Conservation (phyloP, 2,329 filamentous ascomycete genomes). For the Lecanicillium sp. region DNA sequence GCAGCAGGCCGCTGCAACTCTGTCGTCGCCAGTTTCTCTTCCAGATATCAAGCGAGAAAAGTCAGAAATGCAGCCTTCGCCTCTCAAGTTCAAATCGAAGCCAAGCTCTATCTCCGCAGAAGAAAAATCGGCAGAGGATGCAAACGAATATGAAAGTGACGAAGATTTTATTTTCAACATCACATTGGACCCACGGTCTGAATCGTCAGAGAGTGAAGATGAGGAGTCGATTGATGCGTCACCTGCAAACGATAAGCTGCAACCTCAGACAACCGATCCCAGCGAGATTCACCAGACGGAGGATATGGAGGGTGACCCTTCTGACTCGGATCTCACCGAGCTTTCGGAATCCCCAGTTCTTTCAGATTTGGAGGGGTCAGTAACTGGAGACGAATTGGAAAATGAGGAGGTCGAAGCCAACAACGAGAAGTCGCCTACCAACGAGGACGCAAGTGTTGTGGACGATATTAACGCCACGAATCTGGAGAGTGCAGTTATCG, state of each 20-base stretch:
- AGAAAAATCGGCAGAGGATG: neutral
- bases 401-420: no score
- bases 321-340: slow-evolving; percentile 7
- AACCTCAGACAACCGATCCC: neutral
- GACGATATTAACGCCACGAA: no score
- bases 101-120: neutral
- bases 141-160: no score
- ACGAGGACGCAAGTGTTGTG: neutral
- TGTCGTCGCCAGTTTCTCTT: slow-evolving; percentile 25
- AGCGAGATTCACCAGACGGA: neutral
- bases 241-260: no score
- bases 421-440: no score
- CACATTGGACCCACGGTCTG: neutral
- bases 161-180: slow-evolving; percentile 9
- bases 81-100: neutral
- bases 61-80: neutral
- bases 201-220: neutral
- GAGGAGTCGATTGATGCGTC: neutral
- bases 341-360: slow-evolving; percentile 1
- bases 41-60: slow-evolving; percentile 9
- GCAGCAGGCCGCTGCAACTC: slow-evolving; percentile 19
- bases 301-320: neutral
- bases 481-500: no score
- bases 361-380: slow-evolving; percentile 6
- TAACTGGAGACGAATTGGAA: slow-evolving; percentile 25